phyloP scores from a whole-genome alignment of 805 yeast species.

The Kuraishia capsulata region DNA sequence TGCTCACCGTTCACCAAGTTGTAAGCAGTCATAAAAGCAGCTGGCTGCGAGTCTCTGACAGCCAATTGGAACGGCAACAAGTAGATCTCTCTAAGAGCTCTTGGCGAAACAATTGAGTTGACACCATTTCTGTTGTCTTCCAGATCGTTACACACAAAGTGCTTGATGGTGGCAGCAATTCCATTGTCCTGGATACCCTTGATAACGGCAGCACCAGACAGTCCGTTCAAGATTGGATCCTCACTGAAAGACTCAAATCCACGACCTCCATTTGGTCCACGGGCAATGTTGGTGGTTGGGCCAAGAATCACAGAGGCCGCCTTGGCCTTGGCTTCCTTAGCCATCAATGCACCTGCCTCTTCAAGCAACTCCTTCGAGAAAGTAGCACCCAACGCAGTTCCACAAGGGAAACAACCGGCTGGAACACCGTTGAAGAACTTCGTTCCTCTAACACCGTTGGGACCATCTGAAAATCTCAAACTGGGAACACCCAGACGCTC shows the following conservation, averaged over 20 bases:
- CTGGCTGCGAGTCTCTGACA: conserved; percentile 27
- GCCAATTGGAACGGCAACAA: conserved; percentile 34
- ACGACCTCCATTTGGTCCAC: conserved; percentile 54
- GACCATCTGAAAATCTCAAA: conserved; percentile 47
- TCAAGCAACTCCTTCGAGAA: conserved; percentile 39
- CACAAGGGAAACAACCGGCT: conserved; percentile 53
- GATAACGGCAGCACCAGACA: conserved; percentile 24
- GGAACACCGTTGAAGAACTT: conserved; percentile 41
- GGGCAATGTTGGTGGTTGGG: conserved; percentile 42
- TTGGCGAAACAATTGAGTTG: conserved; percentile 27
- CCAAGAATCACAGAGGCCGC: conserved; percentile 42
- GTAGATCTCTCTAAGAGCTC: conserved; percentile 36
- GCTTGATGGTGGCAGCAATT: conserved; percentile 32
- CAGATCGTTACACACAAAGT: conserved; percentile 33
- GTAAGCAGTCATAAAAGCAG: conserved; percentile 31
- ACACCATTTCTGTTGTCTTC: conserved; percentile 27
- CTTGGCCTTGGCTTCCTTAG: conserved; percentile 42
- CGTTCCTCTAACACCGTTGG: conserved; percentile 57
- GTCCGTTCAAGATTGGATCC: conserved; percentile 41
- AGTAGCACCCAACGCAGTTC: conserved; percentile 51
- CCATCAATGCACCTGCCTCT: conserved; percentile 46
- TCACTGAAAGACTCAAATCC: conserved; percentile 56
- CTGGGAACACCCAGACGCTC: conserved; percentile 31
- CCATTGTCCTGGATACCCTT: conserved; percentile 28
- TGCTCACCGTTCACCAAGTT: conserved; percentile 33